phyloP scores from a whole-genome alignment of 352 stramenopile genomes.

The Phytopythium cucurbitacearum region DNA sequence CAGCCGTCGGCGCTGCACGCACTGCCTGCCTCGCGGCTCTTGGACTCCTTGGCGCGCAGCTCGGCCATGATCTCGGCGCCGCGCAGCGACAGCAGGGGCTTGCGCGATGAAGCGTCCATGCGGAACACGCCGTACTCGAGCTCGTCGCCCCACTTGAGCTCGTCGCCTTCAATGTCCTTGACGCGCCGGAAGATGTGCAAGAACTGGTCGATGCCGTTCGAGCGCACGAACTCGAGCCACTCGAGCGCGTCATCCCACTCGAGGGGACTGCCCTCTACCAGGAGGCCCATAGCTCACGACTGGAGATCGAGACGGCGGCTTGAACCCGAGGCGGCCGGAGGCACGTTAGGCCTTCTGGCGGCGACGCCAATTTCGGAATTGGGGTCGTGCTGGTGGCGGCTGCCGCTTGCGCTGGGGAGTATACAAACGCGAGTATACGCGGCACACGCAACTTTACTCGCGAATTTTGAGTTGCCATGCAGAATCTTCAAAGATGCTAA shows the following conservation, averaged over 20 bases:
- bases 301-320: neutral
- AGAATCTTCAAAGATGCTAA: too few species aligned
- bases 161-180: slow-evolving; percentile 94
- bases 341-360: neutral
- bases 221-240: slow-evolving; percentile 94
- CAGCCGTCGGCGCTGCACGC: slow-evolving; percentile 83
- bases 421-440: too few species aligned
- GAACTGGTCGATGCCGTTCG: slow-evolving; percentile 96
- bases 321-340: neutral
- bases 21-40: slow-evolving; percentile 14
- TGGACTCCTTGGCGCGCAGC: slow-evolving; percentile 88
- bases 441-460: too few species aligned
- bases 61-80: slow-evolving; percentile 94
- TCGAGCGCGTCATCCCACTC: slow-evolving; percentile 94
- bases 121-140: slow-evolving; percentile 99
- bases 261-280: slow-evolving; percentile 93
- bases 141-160: slow-evolving; percentile 98
- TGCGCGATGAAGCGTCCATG: slow-evolving; percentile 85
- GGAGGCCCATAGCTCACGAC: slow-evolving; percentile 49
- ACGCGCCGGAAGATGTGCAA: slow-evolving; percentile 95
- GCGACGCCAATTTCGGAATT: too few species aligned
- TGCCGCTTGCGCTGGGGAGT: too few species aligned
- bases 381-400: too few species aligned
- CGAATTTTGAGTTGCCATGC: too few species aligned
- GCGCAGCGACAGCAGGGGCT: slow-evolving; percentile 88